These are phyloP conservation scores for Gnaphalium uliginosum DNA, from an alignment of 129 eudicot species.

Conservation along the genomic window DNA sequence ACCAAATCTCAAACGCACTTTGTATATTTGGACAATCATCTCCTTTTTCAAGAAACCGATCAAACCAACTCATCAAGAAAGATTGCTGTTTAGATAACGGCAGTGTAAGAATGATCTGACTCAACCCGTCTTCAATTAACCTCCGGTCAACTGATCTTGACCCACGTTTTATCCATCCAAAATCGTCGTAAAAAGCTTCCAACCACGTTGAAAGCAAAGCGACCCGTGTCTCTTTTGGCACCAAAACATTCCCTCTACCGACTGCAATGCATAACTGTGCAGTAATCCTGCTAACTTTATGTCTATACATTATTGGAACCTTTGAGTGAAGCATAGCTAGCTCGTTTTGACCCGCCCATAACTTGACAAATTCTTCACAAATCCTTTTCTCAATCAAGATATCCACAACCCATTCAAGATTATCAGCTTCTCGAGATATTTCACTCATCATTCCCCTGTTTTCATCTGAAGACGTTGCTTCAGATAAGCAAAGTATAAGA, in stretches of 20 bases:
- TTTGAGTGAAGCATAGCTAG: constrained; percentile 76
- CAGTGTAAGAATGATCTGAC: constrained; percentile 77
- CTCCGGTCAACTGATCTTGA: constrained; percentile 61
- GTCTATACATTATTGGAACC: constrained; percentile 79
- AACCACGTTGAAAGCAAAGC: constrained; percentile 84
- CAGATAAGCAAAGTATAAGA: constrained; percentile 68
- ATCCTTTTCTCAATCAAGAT: constrained; percentile 63
- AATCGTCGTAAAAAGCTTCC: constrained; percentile 87
- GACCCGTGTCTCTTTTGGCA: constrained; percentile 66
- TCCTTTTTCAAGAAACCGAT: constrained; percentile 81
- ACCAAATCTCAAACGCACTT: constrained; percentile 90
- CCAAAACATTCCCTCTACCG: constrained; percentile 74
- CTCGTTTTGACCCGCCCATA: constrained; percentile 92
- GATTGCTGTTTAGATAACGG: constrained; percentile 67
- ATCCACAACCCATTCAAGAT: constrained; percentile 83
- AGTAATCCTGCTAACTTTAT: constrained; percentile 82
- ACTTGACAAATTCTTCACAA: constrained; percentile 70
- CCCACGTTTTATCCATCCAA: constrained; percentile 81
- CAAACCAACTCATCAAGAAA: constrained; percentile 79
- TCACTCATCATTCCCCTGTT: constrained; percentile 64
- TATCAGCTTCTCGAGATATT: constrained; percentile 91
- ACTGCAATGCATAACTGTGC: constrained; percentile 82
- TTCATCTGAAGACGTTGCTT: constrained; percentile 67
- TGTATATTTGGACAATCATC: constrained; percentile 94
- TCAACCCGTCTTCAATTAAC: constrained; percentile 72